A percentile compares a stretch with the other conserved stretches of the same genome.
These are phyloP conservation scores for Globisporangium takayamanum DNA, from an alignment of 352 stramenopile genomes.

Conservation along the genomic window DNA sequence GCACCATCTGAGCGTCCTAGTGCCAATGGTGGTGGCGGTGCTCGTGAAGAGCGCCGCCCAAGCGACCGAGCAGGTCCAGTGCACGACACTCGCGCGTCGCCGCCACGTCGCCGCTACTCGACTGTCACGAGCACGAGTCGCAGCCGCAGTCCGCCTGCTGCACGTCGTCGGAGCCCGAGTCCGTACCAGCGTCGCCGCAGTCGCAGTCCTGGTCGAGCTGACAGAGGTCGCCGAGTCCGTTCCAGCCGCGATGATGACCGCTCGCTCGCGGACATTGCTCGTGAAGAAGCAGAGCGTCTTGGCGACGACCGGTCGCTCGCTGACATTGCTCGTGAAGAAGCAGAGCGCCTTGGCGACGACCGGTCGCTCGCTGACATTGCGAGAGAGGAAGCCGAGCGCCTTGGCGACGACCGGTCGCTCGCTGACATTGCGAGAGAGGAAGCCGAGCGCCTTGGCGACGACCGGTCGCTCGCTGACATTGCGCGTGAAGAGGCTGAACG, in stretches of 20 bases:
- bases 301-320: conserved; percentile 42
- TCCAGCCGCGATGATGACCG: conserved; percentile 28
- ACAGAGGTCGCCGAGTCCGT: neutral
- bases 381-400: neutral
- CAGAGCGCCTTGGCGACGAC: conserved; percentile 10
- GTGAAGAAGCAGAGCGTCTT: conserved; percentile 28
- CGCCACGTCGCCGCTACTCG: neutral
- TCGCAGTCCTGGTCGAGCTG: conserved; percentile 1
- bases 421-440: conserved; percentile 44
- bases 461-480: too few relatives aligned
- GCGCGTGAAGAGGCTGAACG: too few relatives aligned
- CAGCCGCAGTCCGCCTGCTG: neutral
- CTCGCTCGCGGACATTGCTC: conserved; percentile 45
- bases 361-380: too few relatives aligned
- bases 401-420: conserved; percentile 36
- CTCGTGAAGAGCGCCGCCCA: conserved; percentile 15
- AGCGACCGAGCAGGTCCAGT: conserved; percentile 6
- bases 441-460: conserved; percentile 13
- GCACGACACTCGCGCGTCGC: conserved; percentile 3
- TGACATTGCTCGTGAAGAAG: conserved; percentile 39
- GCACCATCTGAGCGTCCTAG: neutral
- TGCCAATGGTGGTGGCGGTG: neutral
- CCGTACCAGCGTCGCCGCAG: neutral
- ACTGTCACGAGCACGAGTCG: neutral
- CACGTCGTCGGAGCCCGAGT: too few relatives aligned